A percentile compares a stretch with the other conserved stretches of the same genome.
phyloP scores from a whole-genome alignment of 768 basidiomycete genomes.

The Boletus reticuloceps region DNA sequence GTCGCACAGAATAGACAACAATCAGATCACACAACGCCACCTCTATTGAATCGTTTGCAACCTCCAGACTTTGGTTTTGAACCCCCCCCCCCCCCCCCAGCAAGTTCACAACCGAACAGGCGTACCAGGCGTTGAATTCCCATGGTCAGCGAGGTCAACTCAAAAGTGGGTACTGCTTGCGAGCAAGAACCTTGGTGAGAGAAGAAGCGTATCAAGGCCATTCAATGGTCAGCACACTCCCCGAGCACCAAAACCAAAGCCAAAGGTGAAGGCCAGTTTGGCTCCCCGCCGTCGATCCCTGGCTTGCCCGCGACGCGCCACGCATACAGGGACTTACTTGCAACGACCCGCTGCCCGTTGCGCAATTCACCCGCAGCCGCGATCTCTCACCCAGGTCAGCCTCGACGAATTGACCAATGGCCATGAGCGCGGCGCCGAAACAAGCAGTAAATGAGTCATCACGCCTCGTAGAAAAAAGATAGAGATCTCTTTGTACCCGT shows the following conservation, averaged over 20 bases:
- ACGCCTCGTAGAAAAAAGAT: too few species aligned
- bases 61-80: too few species aligned
- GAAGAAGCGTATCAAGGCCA: too few species aligned
- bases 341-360: conserved; percentile 44
- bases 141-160: conserved; percentile 51
- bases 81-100: conserved; percentile 41
- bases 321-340: conserved; percentile 31
- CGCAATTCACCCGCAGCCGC: conserved; percentile 25
- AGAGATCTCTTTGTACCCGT: too few species aligned
- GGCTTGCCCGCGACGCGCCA: conserved; percentile 53
- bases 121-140: conserved; percentile 43
- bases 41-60: conserved; percentile 1
- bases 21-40: too few species aligned
- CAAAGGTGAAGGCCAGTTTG: background rate
- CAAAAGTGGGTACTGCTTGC: conserved; percentile 39
- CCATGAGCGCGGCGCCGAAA: too few species aligned
- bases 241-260: too few species aligned
- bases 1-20: too few species aligned
- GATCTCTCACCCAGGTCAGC: too few species aligned
- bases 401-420: too few species aligned
- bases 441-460: too few species aligned
- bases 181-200: conserved; percentile 40
- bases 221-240: too few species aligned
- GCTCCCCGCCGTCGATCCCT: conserved; percentile 35
- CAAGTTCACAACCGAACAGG: conserved; percentile 46